Evolutionary conservation across 345 rosid species (phyloP).

Genomic region (Schrenkiella parvula): DNA sequence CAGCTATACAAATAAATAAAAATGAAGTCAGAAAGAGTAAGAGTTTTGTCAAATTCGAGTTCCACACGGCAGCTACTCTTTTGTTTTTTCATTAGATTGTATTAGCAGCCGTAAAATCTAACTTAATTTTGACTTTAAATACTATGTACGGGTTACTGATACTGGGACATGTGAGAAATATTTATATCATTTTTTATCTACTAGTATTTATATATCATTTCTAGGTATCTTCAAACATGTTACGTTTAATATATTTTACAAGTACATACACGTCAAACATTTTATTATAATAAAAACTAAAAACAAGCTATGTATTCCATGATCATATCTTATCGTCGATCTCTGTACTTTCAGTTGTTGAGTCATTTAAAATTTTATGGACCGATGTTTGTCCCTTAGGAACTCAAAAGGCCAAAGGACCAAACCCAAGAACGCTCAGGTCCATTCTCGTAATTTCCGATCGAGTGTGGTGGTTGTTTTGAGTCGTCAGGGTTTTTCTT

Average conservation of each 20-base stretch:
- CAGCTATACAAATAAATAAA: background rate
- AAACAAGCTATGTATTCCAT: background rate
- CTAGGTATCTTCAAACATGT: constrained; percentile 12
- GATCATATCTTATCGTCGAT: background rate
- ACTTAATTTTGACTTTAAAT: constrained; percentile 12
- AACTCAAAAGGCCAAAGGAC: constrained; percentile 41
- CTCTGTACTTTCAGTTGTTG: background rate
- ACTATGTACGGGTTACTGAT: background rate
- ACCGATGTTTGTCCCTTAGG: constrained; percentile 34
- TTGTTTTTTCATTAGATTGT: constrained; percentile 19
- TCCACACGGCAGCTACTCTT: constrained; percentile 46
- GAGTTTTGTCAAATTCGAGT: constrained; percentile 38
- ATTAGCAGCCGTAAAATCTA: constrained; percentile 25
- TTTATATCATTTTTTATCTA: background rate
- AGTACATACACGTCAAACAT: background rate
- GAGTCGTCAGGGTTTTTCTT: background rate
- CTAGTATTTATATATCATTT: background rate
- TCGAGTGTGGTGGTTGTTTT: constrained; percentile 24
- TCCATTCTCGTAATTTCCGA: constrained; percentile 9
- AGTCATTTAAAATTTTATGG: background rate
- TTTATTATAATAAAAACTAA: background rate
- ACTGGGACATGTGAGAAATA: background rate
- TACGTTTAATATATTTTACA: background rate
- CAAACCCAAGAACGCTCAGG: background rate
- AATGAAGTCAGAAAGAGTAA: constrained; percentile 15